Conservation (phyloP, 345 rosid species). For the Combretum micranthum region DNA sequence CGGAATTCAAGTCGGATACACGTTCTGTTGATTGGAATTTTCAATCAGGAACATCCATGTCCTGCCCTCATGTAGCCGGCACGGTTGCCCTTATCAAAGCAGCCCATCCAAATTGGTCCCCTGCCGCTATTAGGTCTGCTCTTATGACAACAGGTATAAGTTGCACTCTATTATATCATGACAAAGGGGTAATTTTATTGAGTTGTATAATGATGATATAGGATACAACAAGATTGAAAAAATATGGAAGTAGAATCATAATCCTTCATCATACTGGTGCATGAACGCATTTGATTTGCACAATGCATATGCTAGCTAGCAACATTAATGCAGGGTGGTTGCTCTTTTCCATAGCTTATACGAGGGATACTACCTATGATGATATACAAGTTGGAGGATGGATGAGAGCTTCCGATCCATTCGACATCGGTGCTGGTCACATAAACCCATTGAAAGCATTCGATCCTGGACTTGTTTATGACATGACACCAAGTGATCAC, state of each 20-base stretch:
- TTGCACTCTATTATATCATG: not conserved
- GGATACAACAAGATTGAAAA: too few species aligned
- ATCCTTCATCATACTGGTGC: not conserved
- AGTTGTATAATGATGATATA: too few species aligned
- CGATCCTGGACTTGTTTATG: constrained; percentile 67
- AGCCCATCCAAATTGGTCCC: constrained; percentile 61
- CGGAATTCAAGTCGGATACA: constrained; percentile 16
- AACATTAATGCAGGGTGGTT: not conserved
- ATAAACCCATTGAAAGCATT: constrained; percentile 50
- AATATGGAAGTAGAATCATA: not conserved
- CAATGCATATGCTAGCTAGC: not conserved
- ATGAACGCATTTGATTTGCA: not conserved
- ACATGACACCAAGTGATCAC: constrained; percentile 44
- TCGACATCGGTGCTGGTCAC: constrained; percentile 62
- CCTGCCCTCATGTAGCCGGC: constrained; percentile 73
- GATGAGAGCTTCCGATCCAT: constrained; percentile 28
- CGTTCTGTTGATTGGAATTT: constrained; percentile 49
- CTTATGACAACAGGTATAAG: constrained; percentile 63
- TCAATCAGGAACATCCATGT: constrained; percentile 68
- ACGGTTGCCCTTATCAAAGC: constrained; percentile 57
- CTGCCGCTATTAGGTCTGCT: constrained; percentile 66
- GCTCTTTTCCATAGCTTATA: constrained; percentile 22
- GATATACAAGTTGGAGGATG: constrained; percentile 35
- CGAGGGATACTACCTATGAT: constrained; percentile 25
- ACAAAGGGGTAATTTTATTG: not conserved